A percentile compares a stretch with the other conserved stretches of the same genome.
Evolutionary conservation across 2,329 filamentous ascomycete genomes (phyloP).

Genomic region (Fusarium secorum): DNA sequence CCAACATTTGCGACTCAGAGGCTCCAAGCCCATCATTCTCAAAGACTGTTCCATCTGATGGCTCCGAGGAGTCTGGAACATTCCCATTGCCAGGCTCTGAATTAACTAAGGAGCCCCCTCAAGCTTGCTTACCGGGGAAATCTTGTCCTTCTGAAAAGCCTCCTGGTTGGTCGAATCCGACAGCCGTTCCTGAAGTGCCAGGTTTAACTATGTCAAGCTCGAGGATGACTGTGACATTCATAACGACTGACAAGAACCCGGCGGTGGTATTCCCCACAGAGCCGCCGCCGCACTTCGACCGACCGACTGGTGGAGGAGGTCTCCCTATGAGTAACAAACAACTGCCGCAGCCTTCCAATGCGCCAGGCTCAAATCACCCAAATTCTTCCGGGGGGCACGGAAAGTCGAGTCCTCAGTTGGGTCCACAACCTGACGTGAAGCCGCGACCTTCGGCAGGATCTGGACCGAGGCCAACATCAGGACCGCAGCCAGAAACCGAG

Average conservation of each 20-base stretch:
- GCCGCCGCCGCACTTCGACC: slow-evolving; percentile 51
- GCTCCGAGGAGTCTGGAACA: background rate
- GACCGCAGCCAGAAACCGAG: background rate
- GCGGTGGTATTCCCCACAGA: slow-evolving; percentile 55
- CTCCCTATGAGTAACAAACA: slow-evolving; percentile 31
- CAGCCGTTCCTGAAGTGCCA: slow-evolving; percentile 5
- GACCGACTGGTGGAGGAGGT: slow-evolving; percentile 12
- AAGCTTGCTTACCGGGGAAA: slow-evolving; percentile 3
- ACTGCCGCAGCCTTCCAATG: slow-evolving; percentile 18
- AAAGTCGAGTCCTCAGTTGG: background rate
- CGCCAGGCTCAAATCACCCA: background rate
- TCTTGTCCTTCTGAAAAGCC: slow-evolving; percentile 1
- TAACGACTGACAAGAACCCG: slow-evolving; percentile 65
- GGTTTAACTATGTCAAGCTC: slow-evolving; percentile 15
- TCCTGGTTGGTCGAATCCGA: slow-evolving; percentile 6
- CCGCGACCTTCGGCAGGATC: background rate
- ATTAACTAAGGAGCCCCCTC: slow-evolving; percentile 20
- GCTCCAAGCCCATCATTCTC: slow-evolving; percentile 1
- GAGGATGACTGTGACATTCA: slow-evolving; percentile 51
- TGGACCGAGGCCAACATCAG: background rate
- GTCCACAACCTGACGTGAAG: background rate
- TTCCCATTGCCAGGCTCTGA: background rate
- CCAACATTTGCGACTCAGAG: slow-evolving; percentile 47
- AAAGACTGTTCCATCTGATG: background rate
- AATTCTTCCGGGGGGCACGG: background rate